Percentiles rank a stretch among this genome's conserved stretches.
Evolutionary conservation across 2,329 filamentous ascomycete species (phyloP).

Genomic region (Sarocladium oryzae): DNA sequence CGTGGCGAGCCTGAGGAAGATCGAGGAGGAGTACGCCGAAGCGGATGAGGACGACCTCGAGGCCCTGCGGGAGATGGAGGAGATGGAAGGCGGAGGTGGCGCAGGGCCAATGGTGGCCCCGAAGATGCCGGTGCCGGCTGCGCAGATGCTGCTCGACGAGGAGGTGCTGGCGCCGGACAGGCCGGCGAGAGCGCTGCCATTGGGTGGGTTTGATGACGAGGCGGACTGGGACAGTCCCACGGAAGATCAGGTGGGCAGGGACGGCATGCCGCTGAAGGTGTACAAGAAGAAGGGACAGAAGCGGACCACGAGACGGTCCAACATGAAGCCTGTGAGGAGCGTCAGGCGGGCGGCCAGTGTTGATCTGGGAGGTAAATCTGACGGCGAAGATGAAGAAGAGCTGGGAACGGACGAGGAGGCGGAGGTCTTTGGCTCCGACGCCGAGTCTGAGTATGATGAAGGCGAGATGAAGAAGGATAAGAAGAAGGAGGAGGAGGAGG

Average conservation of each 20-base stretch:
- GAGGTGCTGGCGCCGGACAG: conserved; percentile 39
- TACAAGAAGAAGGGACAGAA: conserved; percentile 85
- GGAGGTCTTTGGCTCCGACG: conserved; percentile 15
- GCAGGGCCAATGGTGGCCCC: conserved; percentile 15
- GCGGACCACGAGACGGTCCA: conserved; percentile 64
- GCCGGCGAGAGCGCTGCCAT: conserved; percentile 34
- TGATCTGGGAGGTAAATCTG: conserved; percentile 11
- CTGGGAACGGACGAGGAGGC: conserved; percentile 30
- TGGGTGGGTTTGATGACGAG: conserved; percentile 61
- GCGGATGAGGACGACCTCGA: conserved; percentile 72
- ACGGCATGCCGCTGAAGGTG: conserved; percentile 52
- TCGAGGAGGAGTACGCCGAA: conserved; percentile 55
- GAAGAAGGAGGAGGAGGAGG: conserved; percentile 22
- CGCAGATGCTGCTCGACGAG: conserved; percentile 17
- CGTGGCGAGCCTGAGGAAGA: conserved; percentile 61
- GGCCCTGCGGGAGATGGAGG: conserved; percentile 64
- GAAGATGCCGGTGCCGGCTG: conserved; percentile 17
- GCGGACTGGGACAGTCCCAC: conserved; percentile 47
- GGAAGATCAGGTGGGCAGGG: conserved; percentile 45
- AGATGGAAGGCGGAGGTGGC: conserved; percentile 24
- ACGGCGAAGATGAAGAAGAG: conserved; percentile 22
- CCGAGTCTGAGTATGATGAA: conserved; percentile 11
- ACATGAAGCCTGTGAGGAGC: conserved; percentile 48
- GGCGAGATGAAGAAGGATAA: conserved; percentile 16
- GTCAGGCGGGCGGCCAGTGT: conserved; percentile 35